Percentiles rank a stretch among this genome's conserved stretches.
phyloP scores from a whole-genome alignment of 352 stramenopile species.

The Pythium aristosporum region DNA sequence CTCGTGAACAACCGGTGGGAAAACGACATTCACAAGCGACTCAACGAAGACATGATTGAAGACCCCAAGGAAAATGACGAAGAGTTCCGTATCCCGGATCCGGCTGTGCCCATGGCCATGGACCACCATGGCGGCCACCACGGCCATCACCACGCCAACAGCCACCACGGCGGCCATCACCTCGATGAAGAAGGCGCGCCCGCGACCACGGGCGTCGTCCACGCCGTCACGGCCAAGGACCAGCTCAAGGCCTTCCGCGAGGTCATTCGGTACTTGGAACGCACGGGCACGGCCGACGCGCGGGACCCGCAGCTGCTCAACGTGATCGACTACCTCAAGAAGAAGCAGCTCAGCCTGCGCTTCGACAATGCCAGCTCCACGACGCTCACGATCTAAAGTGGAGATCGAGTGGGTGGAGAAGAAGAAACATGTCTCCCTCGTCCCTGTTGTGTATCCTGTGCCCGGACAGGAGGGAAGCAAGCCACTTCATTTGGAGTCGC shows the following conservation, averaged over 20 bases:
- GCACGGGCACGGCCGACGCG: constrained; percentile 59
- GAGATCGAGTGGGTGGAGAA: neutral
- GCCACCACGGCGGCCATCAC: constrained; percentile 18
- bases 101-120: constrained; percentile 32
- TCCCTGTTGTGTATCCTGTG: neutral
- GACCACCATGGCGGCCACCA: constrained; percentile 15
- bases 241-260: constrained; percentile 85
- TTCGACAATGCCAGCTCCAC: constrained; percentile 86
- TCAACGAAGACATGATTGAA: constrained; percentile 89
- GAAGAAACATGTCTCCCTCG: neutral
- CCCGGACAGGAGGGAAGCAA: neutral
- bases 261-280: constrained; percentile 84
- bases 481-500: neutral
- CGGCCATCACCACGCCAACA: constrained; percentile 22
- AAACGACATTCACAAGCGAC: constrained; percentile 87
- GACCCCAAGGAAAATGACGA: constrained; percentile 79
- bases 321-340: constrained; percentile 86
- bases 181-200: constrained; percentile 43
- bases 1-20: constrained; percentile 88
- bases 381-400: constrained; percentile 77
- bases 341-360: constrained; percentile 85
- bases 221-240: constrained; percentile 64
- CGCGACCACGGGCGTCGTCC: constrained; percentile 22
- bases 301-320: constrained; percentile 70
- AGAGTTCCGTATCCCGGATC: constrained; percentile 77